phyloP scores from a whole-genome alignment of 805 yeast genomes.

The Candida peoriensis region DNA sequence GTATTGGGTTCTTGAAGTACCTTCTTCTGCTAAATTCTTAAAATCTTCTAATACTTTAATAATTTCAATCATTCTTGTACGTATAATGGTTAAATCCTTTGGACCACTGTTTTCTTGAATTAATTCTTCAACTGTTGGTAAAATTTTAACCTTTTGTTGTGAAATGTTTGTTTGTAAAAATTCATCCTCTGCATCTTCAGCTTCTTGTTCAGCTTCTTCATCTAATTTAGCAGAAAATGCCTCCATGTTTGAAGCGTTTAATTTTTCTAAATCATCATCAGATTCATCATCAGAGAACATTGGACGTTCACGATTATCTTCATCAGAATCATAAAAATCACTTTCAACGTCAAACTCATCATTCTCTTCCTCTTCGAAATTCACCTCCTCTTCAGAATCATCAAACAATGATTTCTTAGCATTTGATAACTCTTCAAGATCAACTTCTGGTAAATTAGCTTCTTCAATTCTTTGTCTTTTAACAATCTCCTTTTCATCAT shows the following conservation, averaged over 20 bases:
- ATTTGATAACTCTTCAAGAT: slow-evolving; percentile 56
- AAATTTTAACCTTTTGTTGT: slow-evolving; percentile 72
- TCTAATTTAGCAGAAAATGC: slow-evolving; percentile 65
- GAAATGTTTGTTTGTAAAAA: slow-evolving; percentile 49
- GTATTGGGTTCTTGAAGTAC: slow-evolving; percentile 81
- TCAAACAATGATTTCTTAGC: slow-evolving; percentile 76
- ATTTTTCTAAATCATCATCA: slow-evolving; percentile 61
- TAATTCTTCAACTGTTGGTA: slow-evolving; percentile 67
- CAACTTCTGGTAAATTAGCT: slow-evolving; percentile 58
- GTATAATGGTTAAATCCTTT: slow-evolving; percentile 71
- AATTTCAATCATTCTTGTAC: slow-evolving; percentile 94
- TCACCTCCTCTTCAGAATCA: slow-evolving; percentile 38
- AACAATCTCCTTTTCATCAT: slow-evolving; percentile 19
- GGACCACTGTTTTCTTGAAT: slow-evolving; percentile 46
- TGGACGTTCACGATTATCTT: slow-evolving; percentile 22
- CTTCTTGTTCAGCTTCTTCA: slow-evolving; percentile 52
- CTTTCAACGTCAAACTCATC: slow-evolving; percentile 56
- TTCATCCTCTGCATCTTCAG: slow-evolving; percentile 57
- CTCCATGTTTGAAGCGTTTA: slow-evolving; percentile 83
- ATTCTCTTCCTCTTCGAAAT: slow-evolving; percentile 24
- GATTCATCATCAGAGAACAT: slow-evolving; percentile 32
- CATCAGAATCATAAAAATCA: slow-evolving; percentile 24
- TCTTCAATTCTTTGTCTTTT: slow-evolving; percentile 33
- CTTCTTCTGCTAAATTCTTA: slow-evolving; percentile 75
- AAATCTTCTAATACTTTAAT: slow-evolving; percentile 92